Evolutionary conservation across 495 filamentous ascomycete species (phyloP).

Genomic region (Aspergillus egyptiacus): DNA sequence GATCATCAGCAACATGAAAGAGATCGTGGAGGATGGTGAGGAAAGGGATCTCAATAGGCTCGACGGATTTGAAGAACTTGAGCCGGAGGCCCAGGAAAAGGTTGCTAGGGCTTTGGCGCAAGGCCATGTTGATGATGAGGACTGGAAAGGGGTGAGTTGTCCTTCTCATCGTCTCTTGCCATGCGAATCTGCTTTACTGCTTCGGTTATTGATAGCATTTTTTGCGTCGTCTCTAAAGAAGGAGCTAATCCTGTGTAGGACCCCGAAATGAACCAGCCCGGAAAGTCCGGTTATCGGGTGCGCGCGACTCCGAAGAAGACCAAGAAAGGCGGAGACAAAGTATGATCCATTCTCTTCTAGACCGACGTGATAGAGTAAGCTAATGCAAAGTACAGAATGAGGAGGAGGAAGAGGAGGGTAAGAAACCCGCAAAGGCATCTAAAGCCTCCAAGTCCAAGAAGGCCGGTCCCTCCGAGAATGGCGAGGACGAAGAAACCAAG

Average conservation of each 20-base stretch:
- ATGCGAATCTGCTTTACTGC: not conserved
- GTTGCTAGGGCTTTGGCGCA: slow-evolving; percentile 55
- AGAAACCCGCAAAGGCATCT: slow-evolving; percentile 26
- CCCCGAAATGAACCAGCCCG: slow-evolving; percentile 59
- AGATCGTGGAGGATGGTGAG: slow-evolving; percentile 28
- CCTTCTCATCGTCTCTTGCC: not conserved
- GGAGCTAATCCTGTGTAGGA: slow-evolving; percentile 43
- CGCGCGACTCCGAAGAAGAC: slow-evolving; percentile 39
- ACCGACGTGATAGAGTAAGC: slow-evolving; percentile 13
- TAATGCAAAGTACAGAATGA: slow-evolving; percentile 13
- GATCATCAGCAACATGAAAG: slow-evolving; percentile 51
- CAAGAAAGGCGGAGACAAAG: slow-evolving; percentile 8
- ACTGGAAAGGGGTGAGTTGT: slow-evolving; percentile 68
- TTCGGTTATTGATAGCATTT: not conserved
- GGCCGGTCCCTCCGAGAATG: slow-evolving; percentile 2
- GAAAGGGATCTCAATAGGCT: slow-evolving; percentile 40
- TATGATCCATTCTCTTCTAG: not conserved
- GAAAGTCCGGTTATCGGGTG: slow-evolving; percentile 53
- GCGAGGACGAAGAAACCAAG: slow-evolving; percentile 1
- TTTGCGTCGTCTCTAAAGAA: not conserved
- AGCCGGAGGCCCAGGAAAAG: slow-evolving; percentile 56
- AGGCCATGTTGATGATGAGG: slow-evolving; percentile 69
- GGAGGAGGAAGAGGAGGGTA: slow-evolving; percentile 27
- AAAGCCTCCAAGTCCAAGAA: slow-evolving; percentile 27
- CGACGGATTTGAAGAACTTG: slow-evolving; percentile 70